Evolutionary conservation across 441 rosid genomes (phyloP).

Genomic region (Gossypium aridum): DNA sequence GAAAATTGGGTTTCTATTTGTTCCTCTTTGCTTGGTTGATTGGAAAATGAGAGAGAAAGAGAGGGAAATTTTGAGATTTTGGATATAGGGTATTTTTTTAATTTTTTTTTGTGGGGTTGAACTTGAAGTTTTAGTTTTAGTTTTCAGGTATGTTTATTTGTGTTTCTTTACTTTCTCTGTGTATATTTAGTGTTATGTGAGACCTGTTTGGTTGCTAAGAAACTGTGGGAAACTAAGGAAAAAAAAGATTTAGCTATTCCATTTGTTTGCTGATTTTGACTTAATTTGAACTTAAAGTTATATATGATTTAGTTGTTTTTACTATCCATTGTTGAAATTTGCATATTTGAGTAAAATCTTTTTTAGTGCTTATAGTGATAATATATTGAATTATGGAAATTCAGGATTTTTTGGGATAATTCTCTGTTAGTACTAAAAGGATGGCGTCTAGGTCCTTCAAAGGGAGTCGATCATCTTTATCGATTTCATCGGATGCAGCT

Average conservation of each 20-base stretch:
- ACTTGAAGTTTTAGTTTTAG: not conserved
- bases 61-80: not conserved
- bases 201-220: conserved; percentile 5
- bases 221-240: not conserved
- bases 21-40: not conserved
- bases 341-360: not conserved
- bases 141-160: not conserved
- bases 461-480: conserved; percentile 52
- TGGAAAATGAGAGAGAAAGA: not conserved
- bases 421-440: conserved; percentile 13
- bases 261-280: not conserved
- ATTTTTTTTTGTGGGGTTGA: not conserved
- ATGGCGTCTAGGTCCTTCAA: conserved; percentile 65
- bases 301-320: not conserved
- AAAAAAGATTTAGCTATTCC: not conserved
- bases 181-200: not conserved
- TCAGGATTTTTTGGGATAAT: conserved; percentile 34
- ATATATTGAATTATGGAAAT: conserved; percentile 16
- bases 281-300: too few relatives aligned
- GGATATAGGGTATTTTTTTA: not conserved
- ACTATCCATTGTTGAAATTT: not conserved
- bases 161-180: not conserved
- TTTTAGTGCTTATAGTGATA: not conserved
- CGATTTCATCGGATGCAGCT: conserved; percentile 47
- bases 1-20: not conserved